These are phyloP conservation scores for Begonia peltatifolia DNA, from an alignment of 306 rosid genomes.

Conservation along the genomic window DNA sequence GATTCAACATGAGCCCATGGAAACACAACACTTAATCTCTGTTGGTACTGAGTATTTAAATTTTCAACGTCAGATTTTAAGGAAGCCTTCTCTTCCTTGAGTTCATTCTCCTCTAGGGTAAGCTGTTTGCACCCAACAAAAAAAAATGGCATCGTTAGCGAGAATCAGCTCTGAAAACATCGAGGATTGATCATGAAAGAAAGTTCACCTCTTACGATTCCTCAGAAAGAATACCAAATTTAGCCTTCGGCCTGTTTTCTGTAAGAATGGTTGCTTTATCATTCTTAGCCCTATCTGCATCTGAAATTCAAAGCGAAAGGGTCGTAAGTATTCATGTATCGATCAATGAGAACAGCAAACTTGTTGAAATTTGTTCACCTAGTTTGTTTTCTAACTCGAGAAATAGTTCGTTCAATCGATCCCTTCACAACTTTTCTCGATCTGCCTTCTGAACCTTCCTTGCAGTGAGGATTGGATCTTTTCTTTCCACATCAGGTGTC, in stretches of 20 bases:
- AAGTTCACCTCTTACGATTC: constrained; percentile 67
- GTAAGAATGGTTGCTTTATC: constrained; percentile 83
- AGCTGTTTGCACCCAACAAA: constrained; percentile 25
- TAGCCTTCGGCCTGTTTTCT: constrained; percentile 47
- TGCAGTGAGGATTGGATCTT: constrained; percentile 38
- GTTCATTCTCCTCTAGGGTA: constrained; percentile 78
- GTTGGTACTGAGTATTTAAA: constrained; percentile 65
- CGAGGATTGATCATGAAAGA: not conserved
- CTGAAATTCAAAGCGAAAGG: constrained; percentile 24
- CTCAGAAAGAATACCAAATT: constrained; percentile 49
- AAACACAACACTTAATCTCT: constrained; percentile 53
- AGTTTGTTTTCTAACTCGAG: constrained; percentile 51
- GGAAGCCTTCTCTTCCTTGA: constrained; percentile 74
- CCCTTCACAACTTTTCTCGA: constrained; percentile 85
- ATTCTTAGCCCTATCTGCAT: constrained; percentile 82
- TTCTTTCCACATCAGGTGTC: constrained; percentile 30
- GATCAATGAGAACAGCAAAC: too few relatives aligned
- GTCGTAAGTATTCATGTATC: not conserved
- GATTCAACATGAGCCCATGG: constrained; percentile 68
- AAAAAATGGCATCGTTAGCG: not conserved
- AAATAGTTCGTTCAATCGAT: constrained; percentile 70
- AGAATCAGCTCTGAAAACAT: too few relatives aligned
- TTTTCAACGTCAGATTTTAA: constrained; percentile 59
- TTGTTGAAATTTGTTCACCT: constrained; percentile 21
- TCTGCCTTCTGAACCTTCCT: constrained; percentile 82